These are phyloP conservation scores for Sphagnum fallax DNA, from an alignment of 228 moss, liverwort and hornwort species.

Conservation along the genomic window DNA sequence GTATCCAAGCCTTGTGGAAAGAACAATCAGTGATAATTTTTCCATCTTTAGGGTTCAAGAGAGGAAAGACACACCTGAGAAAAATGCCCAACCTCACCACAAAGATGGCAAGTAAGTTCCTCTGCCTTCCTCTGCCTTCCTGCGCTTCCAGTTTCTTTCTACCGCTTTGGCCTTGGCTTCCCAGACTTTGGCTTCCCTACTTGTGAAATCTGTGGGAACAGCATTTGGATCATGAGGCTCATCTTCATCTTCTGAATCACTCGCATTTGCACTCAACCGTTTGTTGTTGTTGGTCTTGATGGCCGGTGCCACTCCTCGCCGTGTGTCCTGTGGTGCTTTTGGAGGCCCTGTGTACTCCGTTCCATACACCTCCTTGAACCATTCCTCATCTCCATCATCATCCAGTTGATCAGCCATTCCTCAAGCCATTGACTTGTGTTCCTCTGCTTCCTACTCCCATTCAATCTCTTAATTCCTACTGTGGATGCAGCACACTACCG, in stretches of 20 bases:
- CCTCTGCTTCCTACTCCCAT: too few relatives aligned
- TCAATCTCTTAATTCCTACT: too few relatives aligned
- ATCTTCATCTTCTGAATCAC: constrained; percentile 97
- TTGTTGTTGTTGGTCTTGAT: constrained; percentile 42
- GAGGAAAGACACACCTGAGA: constrained; percentile 71
- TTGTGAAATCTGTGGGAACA: constrained; percentile 98
- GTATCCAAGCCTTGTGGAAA: too few relatives aligned
- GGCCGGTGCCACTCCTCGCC: constrained; percentile 49
- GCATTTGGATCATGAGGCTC: constrained; percentile 97
- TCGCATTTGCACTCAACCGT: constrained; percentile 40
- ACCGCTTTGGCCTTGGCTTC: constrained; percentile 99
- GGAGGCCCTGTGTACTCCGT: constrained; percentile 93
- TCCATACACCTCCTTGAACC: constrained; percentile 99
- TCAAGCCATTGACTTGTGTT: too few relatives aligned
- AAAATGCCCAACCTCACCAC: constrained; percentile 99
- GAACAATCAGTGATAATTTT: too few relatives aligned
- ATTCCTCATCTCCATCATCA: constrained; percentile 99
- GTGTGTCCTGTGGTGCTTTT: constrained; percentile 46
- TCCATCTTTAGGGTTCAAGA: too few relatives aligned
- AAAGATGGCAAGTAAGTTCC: constrained; percentile 97
- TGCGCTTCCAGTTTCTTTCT: constrained; percentile 99
- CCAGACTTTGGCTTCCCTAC: constrained; percentile 99
- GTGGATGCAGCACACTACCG: too few relatives aligned
- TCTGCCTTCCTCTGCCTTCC: constrained; percentile 80
- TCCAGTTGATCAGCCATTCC: constrained; percentile 66